A percentile compares a stretch with the other conserved stretches of the same genome.
Evolutionary conservation across 345 rosid species (phyloP).

Genomic region (Eutrema heterophyllum): DNA sequence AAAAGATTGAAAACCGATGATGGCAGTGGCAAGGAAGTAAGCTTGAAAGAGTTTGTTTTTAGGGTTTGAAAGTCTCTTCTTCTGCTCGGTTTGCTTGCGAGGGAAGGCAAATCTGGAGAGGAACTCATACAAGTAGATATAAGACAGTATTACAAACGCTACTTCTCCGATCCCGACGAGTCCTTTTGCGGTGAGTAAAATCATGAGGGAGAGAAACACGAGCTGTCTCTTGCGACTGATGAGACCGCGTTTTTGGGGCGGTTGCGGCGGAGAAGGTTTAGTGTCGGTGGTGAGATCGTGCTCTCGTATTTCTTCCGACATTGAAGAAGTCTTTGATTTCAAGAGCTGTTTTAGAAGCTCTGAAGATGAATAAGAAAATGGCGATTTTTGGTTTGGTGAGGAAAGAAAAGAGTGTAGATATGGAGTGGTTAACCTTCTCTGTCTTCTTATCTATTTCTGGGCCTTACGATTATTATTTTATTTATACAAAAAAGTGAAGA

Average conservation of each 20-base stretch:
- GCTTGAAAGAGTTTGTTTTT: slow-evolving; percentile 41
- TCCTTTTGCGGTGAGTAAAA: slow-evolving; percentile 57
- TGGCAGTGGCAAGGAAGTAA: slow-evolving; percentile 48
- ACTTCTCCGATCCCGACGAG: slow-evolving; percentile 53
- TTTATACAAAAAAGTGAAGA: neutral
- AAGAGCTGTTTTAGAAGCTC: neutral
- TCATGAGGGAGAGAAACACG: slow-evolving; percentile 48
- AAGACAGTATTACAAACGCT: slow-evolving; percentile 49
- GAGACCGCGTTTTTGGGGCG: slow-evolving; percentile 24
- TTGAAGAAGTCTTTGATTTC: neutral
- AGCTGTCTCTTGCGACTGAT: slow-evolving; percentile 54
- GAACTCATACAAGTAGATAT: slow-evolving; percentile 53
- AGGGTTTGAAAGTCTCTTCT: slow-evolving; percentile 40
- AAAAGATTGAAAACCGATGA: slow-evolving; percentile 36
- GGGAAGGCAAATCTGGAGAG: slow-evolving; percentile 62
- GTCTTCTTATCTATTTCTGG: slow-evolving; percentile 24
- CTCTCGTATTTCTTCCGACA: slow-evolving; percentile 22
- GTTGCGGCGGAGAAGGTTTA: slow-evolving; percentile 15
- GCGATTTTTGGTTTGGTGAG: neutral
- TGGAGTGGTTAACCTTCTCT: slow-evolving; percentile 30
- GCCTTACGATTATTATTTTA: slow-evolving; percentile 9
- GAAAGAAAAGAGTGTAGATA: slow-evolving; percentile 11
- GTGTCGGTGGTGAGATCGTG: neutral
- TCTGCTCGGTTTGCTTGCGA: slow-evolving; percentile 25
- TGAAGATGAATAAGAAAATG: neutral